Base-by-base conservation (phyloP, 495 filamentous ascomycete genomes). In the Tuber melanosporum region DNA sequence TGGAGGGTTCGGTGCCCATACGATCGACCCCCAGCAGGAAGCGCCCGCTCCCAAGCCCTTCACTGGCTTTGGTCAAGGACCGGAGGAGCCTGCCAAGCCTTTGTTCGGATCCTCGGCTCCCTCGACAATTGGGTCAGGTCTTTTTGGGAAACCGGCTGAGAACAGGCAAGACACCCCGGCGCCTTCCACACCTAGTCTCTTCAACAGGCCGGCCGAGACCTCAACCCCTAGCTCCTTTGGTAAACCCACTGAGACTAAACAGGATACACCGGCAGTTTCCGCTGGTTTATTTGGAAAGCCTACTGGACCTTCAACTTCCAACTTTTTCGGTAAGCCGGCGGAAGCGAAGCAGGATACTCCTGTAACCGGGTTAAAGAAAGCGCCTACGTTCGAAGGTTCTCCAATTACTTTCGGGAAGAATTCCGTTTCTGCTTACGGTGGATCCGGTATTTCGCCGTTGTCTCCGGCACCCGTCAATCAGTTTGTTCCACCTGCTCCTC, bases 1-100 rank as follows among this genome's bases (percentile, higher is more conserved):
- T 75, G 71, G 71, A 39, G 75, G 78, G 17, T 82, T 82, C 75
- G 74, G 77, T 32, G 45, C 80, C 39, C 62, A 73, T 17, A 70
- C 57, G 26, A 73, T 22, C 36, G 73, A 72, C 26, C 20, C 19
- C 36, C 66, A 73, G 39, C 32, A 22, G 41, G 66, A 73, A 20
- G 66, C 66, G 26, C 73, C 73, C 17, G 36, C 73, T 46, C 76
- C 73, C 70, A 75, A 72, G 75, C 70, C 70, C 22, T 43, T 57
- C 36, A n/a, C 73, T 36, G 19, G 36, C 47, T 72, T 72, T 72
- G 36, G 71, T 12, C 57, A 19, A 66, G 14, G 32, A 19, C 45
- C 72, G 47, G 77, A 76, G 10, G 74, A 71, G 44, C 74, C 77
- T 22, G 73, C 71, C 71, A 78, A 78, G 71, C 71, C 45, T 10